Conservation (phyloP, 1,284 basidiomycete genomes). For the Ceratorhiza oryzae-sativae region DNA sequence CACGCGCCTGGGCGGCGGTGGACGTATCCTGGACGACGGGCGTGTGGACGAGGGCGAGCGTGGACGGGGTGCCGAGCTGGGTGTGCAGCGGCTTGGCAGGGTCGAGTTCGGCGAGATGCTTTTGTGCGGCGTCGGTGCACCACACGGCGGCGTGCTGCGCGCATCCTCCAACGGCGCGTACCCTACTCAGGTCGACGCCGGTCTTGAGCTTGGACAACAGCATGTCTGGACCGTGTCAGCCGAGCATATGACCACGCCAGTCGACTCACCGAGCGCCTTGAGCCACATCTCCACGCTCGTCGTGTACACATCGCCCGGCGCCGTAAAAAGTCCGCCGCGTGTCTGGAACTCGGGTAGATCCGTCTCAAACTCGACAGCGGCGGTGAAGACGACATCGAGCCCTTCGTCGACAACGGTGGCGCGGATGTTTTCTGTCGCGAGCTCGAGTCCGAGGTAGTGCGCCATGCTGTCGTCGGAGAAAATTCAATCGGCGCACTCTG, state of each 20-base stretch:
- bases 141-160: constrained; percentile 81
- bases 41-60: constrained; percentile 76
- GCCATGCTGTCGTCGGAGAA: constrained; percentile 24
- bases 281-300: constrained; percentile 87
- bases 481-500: constrained; percentile 12
- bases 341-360: constrained; percentile 82
- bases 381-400: constrained; percentile 77
- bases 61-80: constrained; percentile 61
- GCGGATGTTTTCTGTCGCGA: constrained; percentile 78
- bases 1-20: constrained; percentile 73
- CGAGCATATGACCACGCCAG: constrained; percentile 47
- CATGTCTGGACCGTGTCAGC: constrained; percentile 57
- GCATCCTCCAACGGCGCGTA: constrained; percentile 74
- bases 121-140: constrained; percentile 75
- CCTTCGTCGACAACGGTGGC: constrained; percentile 80
- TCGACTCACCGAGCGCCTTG: constrained; percentile 72
- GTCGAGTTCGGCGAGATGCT: constrained; percentile 67
- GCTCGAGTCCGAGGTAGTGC: constrained; percentile 60
- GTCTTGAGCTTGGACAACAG: constrained; percentile 74
- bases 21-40: constrained; percentile 79
- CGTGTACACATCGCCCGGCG: constrained; percentile 81
- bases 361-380: constrained; percentile 78
- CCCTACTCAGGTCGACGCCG: constrained; percentile 68
- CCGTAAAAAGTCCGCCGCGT: constrained; percentile 82
- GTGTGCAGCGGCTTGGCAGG: constrained; percentile 67